phyloP scores from a whole-genome alignment of 305 asterid species.

The Fraxinus dipetala region DNA sequence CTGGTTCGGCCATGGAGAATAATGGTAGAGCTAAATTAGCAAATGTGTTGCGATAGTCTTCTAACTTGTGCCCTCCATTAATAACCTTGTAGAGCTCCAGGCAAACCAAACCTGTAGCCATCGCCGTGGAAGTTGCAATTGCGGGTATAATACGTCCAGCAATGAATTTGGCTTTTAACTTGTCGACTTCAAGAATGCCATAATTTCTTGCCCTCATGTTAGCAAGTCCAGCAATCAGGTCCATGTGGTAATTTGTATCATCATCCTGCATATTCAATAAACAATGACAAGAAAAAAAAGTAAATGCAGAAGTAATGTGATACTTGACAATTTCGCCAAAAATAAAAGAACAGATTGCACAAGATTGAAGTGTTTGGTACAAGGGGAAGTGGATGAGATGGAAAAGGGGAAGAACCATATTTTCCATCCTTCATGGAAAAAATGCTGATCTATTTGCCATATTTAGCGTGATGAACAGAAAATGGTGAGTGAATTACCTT shows the following conservation, averaged over 20 bases:
- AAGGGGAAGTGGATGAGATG: neutral
- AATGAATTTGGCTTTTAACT: slow-evolving; percentile 84
- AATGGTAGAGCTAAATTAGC: slow-evolving; percentile 88
- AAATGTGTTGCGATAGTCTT: slow-evolving; percentile 88
- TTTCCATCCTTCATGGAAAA: neutral
- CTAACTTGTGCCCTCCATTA: slow-evolving; percentile 68
- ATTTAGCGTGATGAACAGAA: neutral
- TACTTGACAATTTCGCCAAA: neutral
- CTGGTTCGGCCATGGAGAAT: slow-evolving; percentile 90
- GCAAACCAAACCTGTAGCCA: slow-evolving; percentile 95
- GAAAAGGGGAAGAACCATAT: neutral
- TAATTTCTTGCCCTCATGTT: slow-evolving; percentile 98
- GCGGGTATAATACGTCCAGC: slow-evolving; percentile 96
- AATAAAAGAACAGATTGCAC: neutral
- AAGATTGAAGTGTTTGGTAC: neutral
- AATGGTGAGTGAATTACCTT: neutral
- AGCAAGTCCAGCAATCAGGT: slow-evolving; percentile 86
- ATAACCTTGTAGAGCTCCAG: slow-evolving; percentile 84
- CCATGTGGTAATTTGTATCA: slow-evolving; percentile 93
- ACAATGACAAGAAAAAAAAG: neutral
- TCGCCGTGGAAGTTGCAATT: slow-evolving; percentile 87
- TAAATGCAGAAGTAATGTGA: neutral
- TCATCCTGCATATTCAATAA: slow-evolving; percentile 56
- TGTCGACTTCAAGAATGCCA: slow-evolving; percentile 87
- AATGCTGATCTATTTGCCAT: neutral